Percentiles rank a stretch among this genome's conserved stretches.
Conservation (phyloP, 2,329 filamentous ascomycete genomes). For the Pseudogymnoascus sp. region DNA sequence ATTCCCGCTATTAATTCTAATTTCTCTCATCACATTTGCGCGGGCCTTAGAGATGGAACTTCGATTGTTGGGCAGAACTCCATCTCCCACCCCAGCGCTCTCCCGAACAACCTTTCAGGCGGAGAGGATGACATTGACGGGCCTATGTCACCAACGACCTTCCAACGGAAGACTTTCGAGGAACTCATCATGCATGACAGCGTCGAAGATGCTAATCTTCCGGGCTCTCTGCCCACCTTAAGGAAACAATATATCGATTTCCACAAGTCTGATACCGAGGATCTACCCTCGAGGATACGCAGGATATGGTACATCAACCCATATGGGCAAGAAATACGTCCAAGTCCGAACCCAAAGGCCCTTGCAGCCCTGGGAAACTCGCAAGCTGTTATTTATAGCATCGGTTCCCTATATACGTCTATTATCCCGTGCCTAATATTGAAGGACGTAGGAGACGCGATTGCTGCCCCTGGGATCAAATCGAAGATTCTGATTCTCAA, state of each 20-base stretch:
- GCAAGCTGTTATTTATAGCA: conserved; percentile 74
- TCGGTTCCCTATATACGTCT: conserved; percentile 88
- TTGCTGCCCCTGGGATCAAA: conserved; percentile 37
- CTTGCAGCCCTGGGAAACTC: conserved; percentile 56
- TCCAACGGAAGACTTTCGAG: conserved; percentile 14
- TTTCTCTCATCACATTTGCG: conserved; percentile 90
- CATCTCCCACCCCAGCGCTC: conserved; percentile 63
- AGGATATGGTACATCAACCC: conserved; percentile 97
- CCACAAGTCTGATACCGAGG: conserved; percentile 65
- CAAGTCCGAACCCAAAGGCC: conserved; percentile 73
- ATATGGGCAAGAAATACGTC: conserved; percentile 91
- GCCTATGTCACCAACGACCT: conserved; percentile 11
- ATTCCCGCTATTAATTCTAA: conserved; percentile 91
- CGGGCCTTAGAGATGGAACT: conserved; percentile 65
- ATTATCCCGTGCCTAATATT: conserved; percentile 77
- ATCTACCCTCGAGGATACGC: conserved; percentile 67
- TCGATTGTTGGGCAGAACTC: conserved; percentile 86
- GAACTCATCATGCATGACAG: conserved; percentile 50
- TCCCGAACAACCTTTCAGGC: conserved; percentile 7
- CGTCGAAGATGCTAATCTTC: conserved; percentile 72
- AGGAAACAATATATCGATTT: conserved; percentile 75
- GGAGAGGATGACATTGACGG: conserved; percentile 13
- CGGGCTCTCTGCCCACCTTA: conserved; percentile 70
- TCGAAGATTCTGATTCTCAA: conserved; percentile 68
- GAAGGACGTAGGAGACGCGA: conserved; percentile 60